Percentiles rank a stretch among this genome's conserved stretches.
These are phyloP conservation scores for Tolypocladium ophioglossoides DNA, from an alignment of 2,329 filamentous ascomycete species.

Conservation along the genomic window DNA sequence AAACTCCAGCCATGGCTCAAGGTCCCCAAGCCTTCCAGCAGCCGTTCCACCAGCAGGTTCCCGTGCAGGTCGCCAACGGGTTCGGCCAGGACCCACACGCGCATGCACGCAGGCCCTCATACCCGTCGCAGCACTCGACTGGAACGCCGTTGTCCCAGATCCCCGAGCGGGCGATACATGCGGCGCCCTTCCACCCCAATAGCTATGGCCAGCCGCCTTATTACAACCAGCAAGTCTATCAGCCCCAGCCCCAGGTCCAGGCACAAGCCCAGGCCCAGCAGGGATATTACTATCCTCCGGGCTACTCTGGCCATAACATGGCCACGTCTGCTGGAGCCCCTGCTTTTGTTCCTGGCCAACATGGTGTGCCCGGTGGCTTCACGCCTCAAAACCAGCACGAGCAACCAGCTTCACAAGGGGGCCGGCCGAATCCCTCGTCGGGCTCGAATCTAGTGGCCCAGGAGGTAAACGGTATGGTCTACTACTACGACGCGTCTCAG, in stretches of 20 bases:
- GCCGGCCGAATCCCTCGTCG: constrained; percentile 12
- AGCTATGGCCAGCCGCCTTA: constrained; percentile 49
- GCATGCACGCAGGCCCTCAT: constrained; percentile 58
- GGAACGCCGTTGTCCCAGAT: constrained; percentile 85
- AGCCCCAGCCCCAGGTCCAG: constrained; percentile 8
- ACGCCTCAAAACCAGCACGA: constrained; percentile 29
- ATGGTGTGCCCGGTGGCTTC: constrained; percentile 29
- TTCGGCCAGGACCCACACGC: constrained; percentile 49
- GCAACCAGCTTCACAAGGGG: constrained; percentile 22
- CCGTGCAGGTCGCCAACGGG: constrained; percentile 53
- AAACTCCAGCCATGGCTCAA: constrained; percentile 57
- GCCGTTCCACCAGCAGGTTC: constrained; percentile 93
- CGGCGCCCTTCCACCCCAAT: constrained; percentile 77
- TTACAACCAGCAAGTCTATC: constrained; percentile 38
- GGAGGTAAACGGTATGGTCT: constrained; percentile 92
- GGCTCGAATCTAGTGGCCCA: constrained; percentile 55
- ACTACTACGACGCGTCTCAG: constrained; percentile 80
- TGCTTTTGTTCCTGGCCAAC: constrained; percentile 47
- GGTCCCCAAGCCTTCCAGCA: constrained; percentile 71
- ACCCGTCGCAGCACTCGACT: constrained; percentile 58
- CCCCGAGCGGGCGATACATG: constrained; percentile 84
- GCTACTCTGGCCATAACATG: constrained; percentile 36
- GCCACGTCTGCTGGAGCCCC: constrained; percentile 41
- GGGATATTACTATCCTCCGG: constrained; percentile 59
- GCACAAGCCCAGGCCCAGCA: constrained; percentile 31